Conservation (phyloP, 345 rosid species). For the Laguncularia racemosa region DNA sequence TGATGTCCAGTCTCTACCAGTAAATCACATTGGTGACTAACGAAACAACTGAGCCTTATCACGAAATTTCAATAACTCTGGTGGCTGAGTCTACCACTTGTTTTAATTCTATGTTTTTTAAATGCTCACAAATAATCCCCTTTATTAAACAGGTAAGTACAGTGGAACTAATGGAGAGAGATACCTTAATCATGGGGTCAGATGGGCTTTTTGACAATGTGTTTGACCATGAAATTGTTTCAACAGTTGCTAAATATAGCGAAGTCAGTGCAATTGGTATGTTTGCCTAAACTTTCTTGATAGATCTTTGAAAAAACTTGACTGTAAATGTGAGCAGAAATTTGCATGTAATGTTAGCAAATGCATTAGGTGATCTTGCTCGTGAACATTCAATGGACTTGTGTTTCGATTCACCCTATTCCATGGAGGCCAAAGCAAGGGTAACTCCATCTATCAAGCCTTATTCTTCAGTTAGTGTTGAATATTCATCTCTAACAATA, state of each 20-base stretch:
- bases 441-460: constrained; percentile 16
- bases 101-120: neutral
- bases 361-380: constrained; percentile 75
- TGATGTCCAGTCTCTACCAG: too few species aligned
- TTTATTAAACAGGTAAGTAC: constrained; percentile 45
- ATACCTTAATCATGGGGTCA: constrained; percentile 71
- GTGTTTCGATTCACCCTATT: constrained; percentile 74
- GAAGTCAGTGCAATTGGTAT: constrained; percentile 59
- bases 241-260: constrained; percentile 26
- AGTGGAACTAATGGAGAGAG: constrained; percentile 55
- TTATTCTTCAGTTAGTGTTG: neutral
- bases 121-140: constrained; percentile 9
- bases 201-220: constrained; percentile 90
- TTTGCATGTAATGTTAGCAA: constrained; percentile 43
- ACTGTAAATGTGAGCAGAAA: constrained; percentile 4
- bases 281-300: constrained; percentile 10
- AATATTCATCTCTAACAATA: neutral
- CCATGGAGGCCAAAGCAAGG: constrained; percentile 74
- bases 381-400: constrained; percentile 52
- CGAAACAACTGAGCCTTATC: too few species aligned
- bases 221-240: constrained; percentile 69
- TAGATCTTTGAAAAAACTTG: neutral
- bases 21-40: too few species aligned
- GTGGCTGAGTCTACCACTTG: neutral
- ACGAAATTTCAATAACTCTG: neutral